A percentile compares a stretch with the other conserved stretches of the same genome.
phyloP scores from a whole-genome alignment of 345 rosid genomes.

The Acer yangbiense region DNA sequence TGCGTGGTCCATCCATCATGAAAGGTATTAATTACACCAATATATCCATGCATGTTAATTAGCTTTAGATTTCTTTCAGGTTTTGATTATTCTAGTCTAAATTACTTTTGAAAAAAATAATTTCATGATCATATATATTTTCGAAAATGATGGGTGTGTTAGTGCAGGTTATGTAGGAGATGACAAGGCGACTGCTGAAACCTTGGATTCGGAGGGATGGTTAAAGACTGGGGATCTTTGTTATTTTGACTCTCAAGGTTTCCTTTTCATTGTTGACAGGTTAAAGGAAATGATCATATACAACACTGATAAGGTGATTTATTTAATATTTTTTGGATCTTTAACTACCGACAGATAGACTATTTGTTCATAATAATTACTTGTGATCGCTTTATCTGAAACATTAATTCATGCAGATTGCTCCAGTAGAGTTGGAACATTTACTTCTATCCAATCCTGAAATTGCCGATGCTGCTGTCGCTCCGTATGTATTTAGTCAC shows the following conservation, averaged over 20 bases:
- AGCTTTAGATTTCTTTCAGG: too few species aligned
- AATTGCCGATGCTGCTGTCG: constrained; percentile 84
- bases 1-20: constrained; percentile 81
- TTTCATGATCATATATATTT: too few species aligned
- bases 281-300: constrained; percentile 86
- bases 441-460: constrained; percentile 69
- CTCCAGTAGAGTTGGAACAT: constrained; percentile 91
- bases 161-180: constrained; percentile 81
- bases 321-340: too few species aligned
- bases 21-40: constrained; percentile 28
- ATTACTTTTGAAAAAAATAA: too few species aligned
- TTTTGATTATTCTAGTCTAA: too few species aligned
- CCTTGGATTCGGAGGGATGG: constrained; percentile 83
- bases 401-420: constrained; percentile 49
- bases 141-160: constrained; percentile 12
- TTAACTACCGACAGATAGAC: too few species aligned
- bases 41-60: too few species aligned
- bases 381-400: neutral
- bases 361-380: neutral
- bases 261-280: constrained; percentile 74
- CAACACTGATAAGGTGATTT: constrained; percentile 76
- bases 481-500: constrained; percentile 54
- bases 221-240: constrained; percentile 91
- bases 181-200: constrained; percentile 80
- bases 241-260: constrained; percentile 69